A percentile compares a stretch with the other conserved stretches of the same genome.
Conservation (phyloP, 139 green algal species). For the Deuterostichococcus epilithicus region DNA sequence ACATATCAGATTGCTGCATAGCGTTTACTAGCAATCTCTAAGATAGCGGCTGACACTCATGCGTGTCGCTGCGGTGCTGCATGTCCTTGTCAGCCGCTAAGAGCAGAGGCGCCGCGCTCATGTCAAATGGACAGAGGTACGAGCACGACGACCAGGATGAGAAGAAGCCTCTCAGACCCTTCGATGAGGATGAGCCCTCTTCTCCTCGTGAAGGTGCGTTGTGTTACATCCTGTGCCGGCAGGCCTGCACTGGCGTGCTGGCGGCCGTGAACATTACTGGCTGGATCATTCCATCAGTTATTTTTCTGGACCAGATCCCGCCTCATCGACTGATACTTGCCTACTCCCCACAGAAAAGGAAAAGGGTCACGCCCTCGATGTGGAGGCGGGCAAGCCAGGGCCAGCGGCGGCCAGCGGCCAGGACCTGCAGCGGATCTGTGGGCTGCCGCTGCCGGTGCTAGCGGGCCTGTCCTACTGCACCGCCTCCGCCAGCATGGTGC, state of each 20-base stretch:
- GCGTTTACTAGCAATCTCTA: too few relatives aligned
- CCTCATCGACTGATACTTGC: too few relatives aligned
- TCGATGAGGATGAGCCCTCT: not conserved
- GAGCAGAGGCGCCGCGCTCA: not conserved
- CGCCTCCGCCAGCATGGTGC: constrained; percentile 42
- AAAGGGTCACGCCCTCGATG: not conserved
- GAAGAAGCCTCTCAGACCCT: not conserved
- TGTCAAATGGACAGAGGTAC: not conserved
- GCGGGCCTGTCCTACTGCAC: constrained; percentile 23
- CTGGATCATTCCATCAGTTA: too few relatives aligned
- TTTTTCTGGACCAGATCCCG: too few relatives aligned
- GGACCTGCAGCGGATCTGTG: not conserved
- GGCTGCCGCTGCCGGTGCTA: constrained; percentile 11
- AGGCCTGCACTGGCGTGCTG: too few relatives aligned
- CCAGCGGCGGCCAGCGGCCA: not conserved
- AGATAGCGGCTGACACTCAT: too few relatives aligned
- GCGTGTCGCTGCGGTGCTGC: too few relatives aligned
- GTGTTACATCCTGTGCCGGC: too few relatives aligned
- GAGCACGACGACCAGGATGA: not conserved
- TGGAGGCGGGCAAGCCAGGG: not conserved
- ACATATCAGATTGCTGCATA: too few relatives aligned
- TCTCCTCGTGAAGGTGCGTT: too few relatives aligned
- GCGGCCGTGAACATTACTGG: too few relatives aligned
- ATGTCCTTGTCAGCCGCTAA: not conserved
- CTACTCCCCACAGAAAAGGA: too few relatives aligned